Base-by-base conservation (phyloP, 441 rosid species). In the Euphorbia celastroides region DNA sequence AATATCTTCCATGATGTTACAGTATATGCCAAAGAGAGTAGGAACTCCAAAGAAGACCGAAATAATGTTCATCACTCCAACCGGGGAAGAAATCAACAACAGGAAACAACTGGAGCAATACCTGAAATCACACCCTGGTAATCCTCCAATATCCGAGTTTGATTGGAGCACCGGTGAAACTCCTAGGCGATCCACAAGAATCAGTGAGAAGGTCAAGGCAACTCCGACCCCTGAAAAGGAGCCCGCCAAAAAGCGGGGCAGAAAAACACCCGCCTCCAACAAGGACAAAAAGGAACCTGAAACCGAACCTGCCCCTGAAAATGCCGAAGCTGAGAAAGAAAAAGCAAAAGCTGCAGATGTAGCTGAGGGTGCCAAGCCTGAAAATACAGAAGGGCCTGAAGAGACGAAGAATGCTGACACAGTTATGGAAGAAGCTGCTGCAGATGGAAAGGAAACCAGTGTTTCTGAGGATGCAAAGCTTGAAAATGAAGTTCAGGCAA, bases 101-200 rank as follows among this genome's bases (percentile, higher is more conserved):
- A 85, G 82, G 60, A 89, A 82, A 74, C 94, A 82, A 69, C 74
- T 93, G 86, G 99, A 93, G 63, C 93, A 85, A 78, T 93, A 91
- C 80, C 89, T 93, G 61, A 88, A 89, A 72, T 76, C 90, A 6
- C 81, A 93, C 74, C 86, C 93, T 41, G 96, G 92, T 51, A 84
- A 81, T 72, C 97, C 95, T 1, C 75, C 81, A 8, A 68, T 78
- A 61, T 12, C 86, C 0, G 93, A 86, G 72, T 91, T 91, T 63
- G 95, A 93, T 48, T 93, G 99, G 99, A 85, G 89, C 26, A 86
- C 90, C 51, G 93, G 95, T 68, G 97, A 87, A 77, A 81, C 92
- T 51, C 98, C 96, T 31, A 88, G 96, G 83, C 84, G 98, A 74
- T 93, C 97, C 27, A 82, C 97, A 50, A 85, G 97, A 78, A 86